Evolutionary conservation across 2,329 filamentous ascomycete species (phyloP), one percentile per base, ranked within the genome.

Genomic region (Ophiostoma sp.): DNA sequence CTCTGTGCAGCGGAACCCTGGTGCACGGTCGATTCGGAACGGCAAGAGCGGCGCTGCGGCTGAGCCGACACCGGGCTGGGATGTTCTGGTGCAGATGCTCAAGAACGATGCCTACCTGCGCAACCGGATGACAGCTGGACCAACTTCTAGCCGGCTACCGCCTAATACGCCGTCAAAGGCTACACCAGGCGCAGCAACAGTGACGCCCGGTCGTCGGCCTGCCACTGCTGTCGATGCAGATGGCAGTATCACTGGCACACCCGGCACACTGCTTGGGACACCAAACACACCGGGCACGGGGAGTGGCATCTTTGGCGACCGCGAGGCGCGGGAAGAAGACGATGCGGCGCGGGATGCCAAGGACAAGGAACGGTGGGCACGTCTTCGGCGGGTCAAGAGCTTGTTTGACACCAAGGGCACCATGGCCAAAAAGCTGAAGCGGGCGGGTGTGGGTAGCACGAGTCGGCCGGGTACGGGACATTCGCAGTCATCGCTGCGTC

Each of bases 341-440:
- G 84, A 86, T 63, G 83, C 82, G 52, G 80, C 80, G 0, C 82
- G 85, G 33, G 84, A 86, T 64, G 85, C 83, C 61, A 91, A 91
- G 79, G 91, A 93, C 75, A 92, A 92, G 80, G 90, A 92, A 81
- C 86, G 91, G 76, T 93, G 91, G 91, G 88, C 90, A n/a, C 87
- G 90, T 76, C 82, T 94, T 75, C 87, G 90, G 77, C 87, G 88
- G 73, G 90, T 94, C 73, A 92, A 92, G 84, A 92, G 90, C 78
- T 81, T 92, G 64, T 90, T 94, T 78, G 90, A 92, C 75, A 85
- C 88, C 6, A 93, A 92, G 80, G 86, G 85, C 1, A 83, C 69
- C 8, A 69, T 73, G 42, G 69, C 85, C 9, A 89, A 85, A 79
- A 90, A 87, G 78, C 80, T 85, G 70, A 83, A 76, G 76, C 75